Conservation (phyloP, 768 basidiomycete genomes). For the Hypholoma sublateritium region DNA sequence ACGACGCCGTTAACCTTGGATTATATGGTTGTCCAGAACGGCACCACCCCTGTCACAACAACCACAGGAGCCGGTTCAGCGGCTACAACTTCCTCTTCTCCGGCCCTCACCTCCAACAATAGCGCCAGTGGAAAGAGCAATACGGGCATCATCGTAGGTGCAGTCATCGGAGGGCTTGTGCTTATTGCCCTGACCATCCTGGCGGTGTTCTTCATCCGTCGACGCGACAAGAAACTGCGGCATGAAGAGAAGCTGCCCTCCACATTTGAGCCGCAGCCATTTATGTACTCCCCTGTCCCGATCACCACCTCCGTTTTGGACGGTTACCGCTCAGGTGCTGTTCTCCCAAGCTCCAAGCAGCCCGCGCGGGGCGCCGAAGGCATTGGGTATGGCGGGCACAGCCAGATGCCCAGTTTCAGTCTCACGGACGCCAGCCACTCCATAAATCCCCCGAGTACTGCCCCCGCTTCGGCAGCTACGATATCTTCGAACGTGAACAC, state of each 20-base stretch:
- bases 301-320: neutral
- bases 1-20: slow-evolving; percentile 26
- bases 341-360: neutral
- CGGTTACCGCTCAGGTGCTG: neutral
- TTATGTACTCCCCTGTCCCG: slow-evolving; percentile 5
- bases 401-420: slow-evolving; percentile 11
- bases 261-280: neutral
- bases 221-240: slow-evolving; percentile 3
- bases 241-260: neutral
- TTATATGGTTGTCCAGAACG: slow-evolving; percentile 24
- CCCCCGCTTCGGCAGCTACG: neutral
- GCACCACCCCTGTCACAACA: slow-evolving; percentile 1
- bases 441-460: neutral
- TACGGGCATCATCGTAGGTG: slow-evolving; percentile 20
- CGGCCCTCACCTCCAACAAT: neutral
- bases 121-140: slow-evolving; percentile 1
- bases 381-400: neutral
- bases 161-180: slow-evolving; percentile 19
- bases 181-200: slow-evolving; percentile 12
- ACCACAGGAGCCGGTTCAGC: slow-evolving; percentile 3
- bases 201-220: slow-evolving; percentile 12
- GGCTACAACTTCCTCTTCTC: neutral
- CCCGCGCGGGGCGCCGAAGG: neutral
- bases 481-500: neutral
- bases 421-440: slow-evolving; percentile 2